A percentile compares a stretch with the other conserved stretches of the same genome.
Evolutionary conservation across 2,329 filamentous ascomycete species (phyloP).

Genomic region (Diaporthe capsici): DNA sequence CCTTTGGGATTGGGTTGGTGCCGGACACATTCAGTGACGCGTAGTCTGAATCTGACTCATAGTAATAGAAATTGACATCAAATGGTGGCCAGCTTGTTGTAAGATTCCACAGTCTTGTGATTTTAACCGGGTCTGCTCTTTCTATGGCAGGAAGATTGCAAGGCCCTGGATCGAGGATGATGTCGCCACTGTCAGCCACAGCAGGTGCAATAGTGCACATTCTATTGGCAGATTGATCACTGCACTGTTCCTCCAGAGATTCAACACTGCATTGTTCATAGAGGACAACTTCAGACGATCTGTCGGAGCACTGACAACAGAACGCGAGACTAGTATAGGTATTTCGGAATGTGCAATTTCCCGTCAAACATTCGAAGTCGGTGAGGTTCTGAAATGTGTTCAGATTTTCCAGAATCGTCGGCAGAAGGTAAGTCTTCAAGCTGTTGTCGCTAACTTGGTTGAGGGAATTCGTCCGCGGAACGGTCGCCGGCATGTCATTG

Average conservation of each 20-base stretch:
- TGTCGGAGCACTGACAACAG: slow-evolving; percentile 23
- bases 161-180: background rate
- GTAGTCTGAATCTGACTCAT: too few species aligned
- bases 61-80: background rate
- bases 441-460: background rate
- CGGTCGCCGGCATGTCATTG: background rate
- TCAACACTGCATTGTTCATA: background rate
- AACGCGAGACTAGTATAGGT: slow-evolving; percentile 4
- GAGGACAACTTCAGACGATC: background rate
- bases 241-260: too few species aligned
- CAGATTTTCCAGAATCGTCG: background rate
- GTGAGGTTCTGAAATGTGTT: background rate
- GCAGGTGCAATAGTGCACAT: too few species aligned
- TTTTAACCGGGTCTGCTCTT: too few species aligned
- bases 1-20: accelerated
- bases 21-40: too few species aligned
- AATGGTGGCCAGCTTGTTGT: background rate
- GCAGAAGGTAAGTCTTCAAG: too few species aligned
- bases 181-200: background rate
- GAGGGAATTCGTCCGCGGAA: slow-evolving; percentile 29
- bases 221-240: too few species aligned
- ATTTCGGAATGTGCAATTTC: slow-evolving; percentile 32
- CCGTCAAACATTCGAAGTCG: slow-evolving; percentile 16
- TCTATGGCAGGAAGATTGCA: background rate
- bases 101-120: background rate